Evolutionary conservation across 1,284 basidiomycete genomes (phyloP).

Genomic region (Fomitopsis palustris): DNA sequence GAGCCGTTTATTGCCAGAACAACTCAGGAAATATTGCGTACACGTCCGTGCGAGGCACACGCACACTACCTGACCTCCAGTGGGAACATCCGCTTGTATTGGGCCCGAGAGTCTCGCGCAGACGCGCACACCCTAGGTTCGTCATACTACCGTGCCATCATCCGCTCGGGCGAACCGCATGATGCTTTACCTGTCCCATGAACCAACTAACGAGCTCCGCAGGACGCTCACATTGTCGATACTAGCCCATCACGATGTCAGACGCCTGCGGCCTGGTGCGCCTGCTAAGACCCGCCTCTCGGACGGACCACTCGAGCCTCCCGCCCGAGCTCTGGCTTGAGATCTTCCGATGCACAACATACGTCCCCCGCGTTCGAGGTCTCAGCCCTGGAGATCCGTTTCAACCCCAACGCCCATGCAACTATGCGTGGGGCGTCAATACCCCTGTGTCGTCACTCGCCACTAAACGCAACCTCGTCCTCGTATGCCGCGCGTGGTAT

Average conservation of each 20-base stretch:
- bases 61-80: not conserved
- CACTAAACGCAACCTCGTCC: constrained; percentile 46
- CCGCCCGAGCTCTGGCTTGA: constrained; percentile 55
- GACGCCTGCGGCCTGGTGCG: constrained; percentile 5
- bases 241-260: constrained; percentile 1
- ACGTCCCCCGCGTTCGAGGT: constrained; percentile 32
- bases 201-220: not conserved
- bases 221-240: not conserved
- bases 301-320: constrained; percentile 24
- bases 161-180: not conserved
- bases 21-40: not conserved
- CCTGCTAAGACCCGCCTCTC: constrained; percentile 3
- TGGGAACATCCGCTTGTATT: not conserved
- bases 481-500: constrained; percentile 49
- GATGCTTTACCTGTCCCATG: not conserved
- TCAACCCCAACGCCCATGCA: constrained; percentile 20
- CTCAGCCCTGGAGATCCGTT: constrained; percentile 22
- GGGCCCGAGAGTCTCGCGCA: not conserved
- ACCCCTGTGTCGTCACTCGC: constrained; percentile 33
- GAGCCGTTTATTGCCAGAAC: not conserved
- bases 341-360: constrained; percentile 54
- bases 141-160: constrained; percentile 2
- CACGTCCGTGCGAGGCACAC: not conserved
- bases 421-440: constrained; percentile 26
- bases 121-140: not conserved